Evolutionary conservation across 352 stramenopile species (phyloP), one percentile per base, ranked within the genome.

Genomic region (Phytophthora sp.): DNA sequence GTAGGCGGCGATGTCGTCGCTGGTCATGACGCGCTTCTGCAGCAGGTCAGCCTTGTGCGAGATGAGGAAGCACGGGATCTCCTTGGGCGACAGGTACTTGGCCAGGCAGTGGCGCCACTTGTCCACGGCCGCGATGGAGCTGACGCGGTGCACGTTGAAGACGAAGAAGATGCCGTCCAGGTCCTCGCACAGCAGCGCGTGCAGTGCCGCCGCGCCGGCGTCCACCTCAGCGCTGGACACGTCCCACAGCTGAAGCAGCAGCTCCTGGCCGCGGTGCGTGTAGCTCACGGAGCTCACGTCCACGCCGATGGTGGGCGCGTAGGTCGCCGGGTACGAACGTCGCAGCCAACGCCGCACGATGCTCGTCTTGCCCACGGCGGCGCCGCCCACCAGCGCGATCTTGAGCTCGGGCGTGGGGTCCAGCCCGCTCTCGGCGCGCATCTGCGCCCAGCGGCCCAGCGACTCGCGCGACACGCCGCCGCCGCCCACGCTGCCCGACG

Each of bases 91-190:
- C 13, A 90, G 56, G 64, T 82, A 88, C 71, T 92, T 89, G 48
- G 70, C 72, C 13, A 95, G 54, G 54, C 58, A 75, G 55, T 92
- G 74, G 20, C 83, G 83, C 87, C 87, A 95, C 64, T 91, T 92
- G 72, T 95, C 87, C 21, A 95, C 68, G 8, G 87, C 84, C 0
- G 84, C 84, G 57, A 95, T 92, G 26, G 87, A 94, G 58, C 84
- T 95, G 69, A 95, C 84, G 28, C 87, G 82, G 55, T 95, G 84
- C 31, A 95, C 83, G 57, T 95, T 95, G 51, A 92, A 92, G n/a
- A 94, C 87, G 35, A 92, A 92, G 66, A 95, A 95, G 48, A 95
- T 77, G 44, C 87, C 87, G 54, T 94, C 87, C 28, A 95, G 76
- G 12, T 84, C 76, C 9, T 94, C 82, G 38, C 87, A 95, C 21